Conservation (phyloP, 352 stramenopile genomes). For the Pythium brachiatum region DNA sequence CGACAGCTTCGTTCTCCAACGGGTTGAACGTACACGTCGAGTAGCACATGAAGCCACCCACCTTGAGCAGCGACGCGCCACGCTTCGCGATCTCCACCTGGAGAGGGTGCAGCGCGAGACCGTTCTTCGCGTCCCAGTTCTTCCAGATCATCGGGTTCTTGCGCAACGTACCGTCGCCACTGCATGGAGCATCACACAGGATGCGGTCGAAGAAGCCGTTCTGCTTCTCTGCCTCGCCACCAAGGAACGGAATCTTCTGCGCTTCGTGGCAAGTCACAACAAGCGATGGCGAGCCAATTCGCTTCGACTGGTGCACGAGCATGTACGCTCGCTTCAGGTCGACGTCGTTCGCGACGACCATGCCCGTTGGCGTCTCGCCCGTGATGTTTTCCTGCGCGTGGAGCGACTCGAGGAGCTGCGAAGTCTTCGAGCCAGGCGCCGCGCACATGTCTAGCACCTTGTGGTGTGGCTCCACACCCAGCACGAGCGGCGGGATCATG, state of each 20-base stretch:
- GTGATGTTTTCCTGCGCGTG: conserved; percentile 78
- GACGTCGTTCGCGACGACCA: conserved; percentile 97
- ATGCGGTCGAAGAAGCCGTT: conserved; percentile 97
- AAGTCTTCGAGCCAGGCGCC: conserved; percentile 98
- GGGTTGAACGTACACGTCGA: conserved; percentile 99
- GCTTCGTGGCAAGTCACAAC: conserved; percentile 96
- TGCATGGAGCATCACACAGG: conserved; percentile 98
- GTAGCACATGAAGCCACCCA: conserved; percentile 95
- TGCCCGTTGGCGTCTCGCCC: conserved; percentile 81
- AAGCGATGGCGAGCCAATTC: conserved; percentile 92
- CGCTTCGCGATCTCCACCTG: conserved; percentile 96
- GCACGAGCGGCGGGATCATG: conserved; percentile 98
- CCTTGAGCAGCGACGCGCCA: conserved; percentile 89
- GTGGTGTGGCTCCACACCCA: conserved; percentile 93
- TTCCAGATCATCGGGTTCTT: conserved; percentile 98
- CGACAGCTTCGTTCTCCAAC: conserved; percentile 99
- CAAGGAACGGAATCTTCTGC: conserved; percentile 94
- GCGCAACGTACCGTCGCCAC: conserved; percentile 96
- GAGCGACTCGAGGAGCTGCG: conserved; percentile 95
- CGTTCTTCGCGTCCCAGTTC: conserved; percentile 91
- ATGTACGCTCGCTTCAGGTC: conserved; percentile 98
- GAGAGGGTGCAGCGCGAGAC: conserved; percentile 91
- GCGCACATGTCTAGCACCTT: conserved; percentile 98
- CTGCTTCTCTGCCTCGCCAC: conserved; percentile 44
- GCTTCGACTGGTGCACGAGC: conserved; percentile 96